These are phyloP conservation scores for Russula olivacea DNA, from an alignment of 768 basidiomycete genomes.

Conservation along the genomic window DNA sequence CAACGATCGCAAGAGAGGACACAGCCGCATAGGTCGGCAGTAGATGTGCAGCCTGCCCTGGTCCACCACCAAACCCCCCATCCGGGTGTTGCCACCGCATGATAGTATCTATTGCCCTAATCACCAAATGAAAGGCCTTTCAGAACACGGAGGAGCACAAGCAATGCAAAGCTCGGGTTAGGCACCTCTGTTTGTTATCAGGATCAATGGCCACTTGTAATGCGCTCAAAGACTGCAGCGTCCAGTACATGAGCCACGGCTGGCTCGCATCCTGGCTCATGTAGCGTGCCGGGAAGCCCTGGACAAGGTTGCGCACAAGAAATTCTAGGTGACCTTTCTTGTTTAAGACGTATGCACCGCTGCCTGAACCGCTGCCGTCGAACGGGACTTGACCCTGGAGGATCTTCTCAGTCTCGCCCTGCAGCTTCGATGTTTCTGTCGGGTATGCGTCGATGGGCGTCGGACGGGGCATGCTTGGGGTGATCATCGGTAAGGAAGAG, in stretches of 20 bases:
- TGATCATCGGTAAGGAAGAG: neutral
- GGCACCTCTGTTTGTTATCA: constrained; percentile 67
- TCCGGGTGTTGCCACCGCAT: constrained; percentile 75
- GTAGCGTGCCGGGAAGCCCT: constrained; percentile 78
- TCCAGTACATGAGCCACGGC: constrained; percentile 95
- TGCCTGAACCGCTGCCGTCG: constrained; percentile 21
- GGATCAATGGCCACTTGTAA: constrained; percentile 77
- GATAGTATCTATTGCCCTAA: constrained; percentile 74
- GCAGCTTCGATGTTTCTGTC: constrained; percentile 56
- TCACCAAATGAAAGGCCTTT: neutral
- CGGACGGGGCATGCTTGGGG: constrained; percentile 26
- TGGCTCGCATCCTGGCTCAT: constrained; percentile 87
- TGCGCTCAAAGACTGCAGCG: constrained; percentile 73
- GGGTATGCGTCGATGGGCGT: constrained; percentile 53
- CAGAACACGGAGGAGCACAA: neutral
- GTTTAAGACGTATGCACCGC: constrained; percentile 40
- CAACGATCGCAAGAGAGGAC: constrained; percentile 77
- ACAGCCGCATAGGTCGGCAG: constrained; percentile 88
- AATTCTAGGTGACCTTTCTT: constrained; percentile 69
- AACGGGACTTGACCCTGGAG: constrained; percentile 51
- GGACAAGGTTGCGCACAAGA: constrained; percentile 62
- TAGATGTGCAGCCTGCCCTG: constrained; percentile 81
- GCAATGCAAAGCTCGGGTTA: constrained; percentile 20
- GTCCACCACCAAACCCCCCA: constrained; percentile 91
- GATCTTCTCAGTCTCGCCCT: constrained; percentile 60